Conservation (phyloP, 805 yeast species). For the Ogataea henricii region DNA sequence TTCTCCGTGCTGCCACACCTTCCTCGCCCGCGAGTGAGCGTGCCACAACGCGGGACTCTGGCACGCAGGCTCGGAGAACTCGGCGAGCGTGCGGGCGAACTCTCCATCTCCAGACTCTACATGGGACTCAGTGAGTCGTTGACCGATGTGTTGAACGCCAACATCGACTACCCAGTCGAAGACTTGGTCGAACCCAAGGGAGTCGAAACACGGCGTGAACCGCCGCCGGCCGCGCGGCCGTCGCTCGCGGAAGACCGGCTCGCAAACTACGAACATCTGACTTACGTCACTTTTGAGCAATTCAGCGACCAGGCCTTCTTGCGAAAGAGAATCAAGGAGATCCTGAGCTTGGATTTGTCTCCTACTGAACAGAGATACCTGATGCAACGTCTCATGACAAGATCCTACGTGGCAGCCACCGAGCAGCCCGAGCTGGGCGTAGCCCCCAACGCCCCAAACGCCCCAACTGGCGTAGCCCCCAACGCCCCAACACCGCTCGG, state of each 20-base stretch:
- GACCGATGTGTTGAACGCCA: slow-evolving; percentile 46
- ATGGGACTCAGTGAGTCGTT: slow-evolving; percentile 32
- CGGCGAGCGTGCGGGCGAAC: slow-evolving; percentile 9
- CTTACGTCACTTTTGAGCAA: slow-evolving; percentile 35
- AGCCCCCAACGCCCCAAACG: background rate
- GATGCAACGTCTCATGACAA: slow-evolving; percentile 69
- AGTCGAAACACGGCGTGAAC: slow-evolving; percentile 19
- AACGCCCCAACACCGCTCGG: too few relatives aligned
- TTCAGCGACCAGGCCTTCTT: slow-evolving; percentile 40
- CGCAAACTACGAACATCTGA: slow-evolving; percentile 30
- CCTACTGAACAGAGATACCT: slow-evolving; percentile 49
- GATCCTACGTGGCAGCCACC: slow-evolving; percentile 50
- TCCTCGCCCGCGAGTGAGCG: slow-evolving; percentile 26
- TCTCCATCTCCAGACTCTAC: slow-evolving; percentile 25
- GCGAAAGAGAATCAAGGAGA: slow-evolving; percentile 51
- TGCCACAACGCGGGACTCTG: background rate
- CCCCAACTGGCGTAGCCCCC: too few relatives aligned
- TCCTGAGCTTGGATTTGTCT: slow-evolving; percentile 41
- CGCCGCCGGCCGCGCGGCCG: slow-evolving; percentile 1
- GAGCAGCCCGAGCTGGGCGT: background rate
- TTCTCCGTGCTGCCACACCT: slow-evolving; percentile 34
- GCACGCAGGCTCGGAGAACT: slow-evolving; percentile 16
- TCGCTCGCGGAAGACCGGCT: slow-evolving; percentile 13
- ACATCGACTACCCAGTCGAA: slow-evolving; percentile 52
- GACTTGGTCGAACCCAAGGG: slow-evolving; percentile 35